A percentile compares a stretch with the other conserved stretches of the same genome.
Evolutionary conservation across 345 rosid genomes (phyloP).

Genomic region (Luvunga scandens): DNA sequence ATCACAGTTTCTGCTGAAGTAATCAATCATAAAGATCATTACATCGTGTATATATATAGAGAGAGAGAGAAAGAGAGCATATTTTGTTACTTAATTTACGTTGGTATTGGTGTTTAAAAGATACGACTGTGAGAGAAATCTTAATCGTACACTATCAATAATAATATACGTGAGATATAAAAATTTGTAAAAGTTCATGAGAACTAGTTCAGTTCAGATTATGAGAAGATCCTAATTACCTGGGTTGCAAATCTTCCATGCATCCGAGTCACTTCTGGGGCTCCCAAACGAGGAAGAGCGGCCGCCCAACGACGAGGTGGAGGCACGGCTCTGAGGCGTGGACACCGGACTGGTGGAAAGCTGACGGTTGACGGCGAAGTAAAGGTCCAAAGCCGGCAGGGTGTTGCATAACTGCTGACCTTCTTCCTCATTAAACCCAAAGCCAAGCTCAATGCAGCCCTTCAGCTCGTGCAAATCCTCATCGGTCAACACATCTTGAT

Average conservation of each 20-base stretch:
- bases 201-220: too few relatives aligned
- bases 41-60: too few relatives aligned
- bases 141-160: too few relatives aligned
- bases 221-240: conserved; percentile 33
- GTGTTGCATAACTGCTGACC: conserved; percentile 71
- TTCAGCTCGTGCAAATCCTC: conserved; percentile 80
- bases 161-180: too few relatives aligned
- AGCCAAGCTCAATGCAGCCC: conserved; percentile 94
- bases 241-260: conserved; percentile 71
- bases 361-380: conserved; percentile 86
- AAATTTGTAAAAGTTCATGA: too few relatives aligned
- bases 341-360: conserved; percentile 70
- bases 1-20: too few relatives aligned
- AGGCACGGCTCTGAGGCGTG: conserved; percentile 49
- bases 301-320: conserved; percentile 42
- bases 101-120: not conserved
- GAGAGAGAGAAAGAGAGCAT: too few relatives aligned
- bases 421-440: conserved; percentile 82
- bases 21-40: too few relatives aligned
- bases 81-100: too few relatives aligned
- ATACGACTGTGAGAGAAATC: not conserved
- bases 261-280: conserved; percentile 55
- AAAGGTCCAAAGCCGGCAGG: conserved; percentile 84
- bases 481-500: conserved; percentile 58
- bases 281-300: conserved; percentile 70